phyloP scores from a whole-genome alignment of 331 rosid genomes.

The Pyrus hybrid region DNA sequence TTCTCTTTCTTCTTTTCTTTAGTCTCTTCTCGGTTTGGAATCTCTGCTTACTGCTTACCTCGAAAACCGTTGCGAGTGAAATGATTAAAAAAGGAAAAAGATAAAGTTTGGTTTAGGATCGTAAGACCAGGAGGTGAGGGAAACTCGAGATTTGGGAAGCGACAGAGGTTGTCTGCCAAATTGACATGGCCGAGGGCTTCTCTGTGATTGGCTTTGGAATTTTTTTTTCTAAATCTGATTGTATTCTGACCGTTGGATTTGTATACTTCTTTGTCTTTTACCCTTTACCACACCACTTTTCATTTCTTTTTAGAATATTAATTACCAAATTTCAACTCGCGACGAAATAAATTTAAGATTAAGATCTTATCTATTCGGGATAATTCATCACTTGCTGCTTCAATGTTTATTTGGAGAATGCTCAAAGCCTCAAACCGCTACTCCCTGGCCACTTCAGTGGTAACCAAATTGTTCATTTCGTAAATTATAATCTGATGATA shows the following conservation, averaged over 20 bases:
- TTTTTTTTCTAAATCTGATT: neutral
- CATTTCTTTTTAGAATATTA: too few relatives aligned
- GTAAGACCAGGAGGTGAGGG: constrained; percentile 35
- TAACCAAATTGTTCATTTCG: neutral
- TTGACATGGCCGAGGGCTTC: constrained; percentile 1
- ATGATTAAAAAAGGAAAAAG: neutral
- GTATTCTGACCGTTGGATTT: neutral
- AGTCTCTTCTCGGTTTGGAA: neutral
- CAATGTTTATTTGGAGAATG: too few relatives aligned
- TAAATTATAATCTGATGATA: too few relatives aligned
- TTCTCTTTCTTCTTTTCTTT: neutral
- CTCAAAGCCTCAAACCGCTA: too few relatives aligned
- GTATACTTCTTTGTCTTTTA: neutral
- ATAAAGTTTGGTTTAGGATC: constrained; percentile 6
- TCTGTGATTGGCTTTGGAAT: constrained; percentile 6
- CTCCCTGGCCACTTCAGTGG: neutral
- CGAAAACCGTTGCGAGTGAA: neutral
- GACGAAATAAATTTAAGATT: too few relatives aligned
- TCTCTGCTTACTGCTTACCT: neutral
- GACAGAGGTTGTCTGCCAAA: constrained; percentile 48
- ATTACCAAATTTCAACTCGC: too few relatives aligned
- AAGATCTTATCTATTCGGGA: too few relatives aligned
- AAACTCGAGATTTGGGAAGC: constrained; percentile 61
- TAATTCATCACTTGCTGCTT: too few relatives aligned
- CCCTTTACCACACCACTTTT: neutral